Evolutionary conservation across 805 yeast species (phyloP).

Genomic region (Hanseniaspora thailandica): DNA sequence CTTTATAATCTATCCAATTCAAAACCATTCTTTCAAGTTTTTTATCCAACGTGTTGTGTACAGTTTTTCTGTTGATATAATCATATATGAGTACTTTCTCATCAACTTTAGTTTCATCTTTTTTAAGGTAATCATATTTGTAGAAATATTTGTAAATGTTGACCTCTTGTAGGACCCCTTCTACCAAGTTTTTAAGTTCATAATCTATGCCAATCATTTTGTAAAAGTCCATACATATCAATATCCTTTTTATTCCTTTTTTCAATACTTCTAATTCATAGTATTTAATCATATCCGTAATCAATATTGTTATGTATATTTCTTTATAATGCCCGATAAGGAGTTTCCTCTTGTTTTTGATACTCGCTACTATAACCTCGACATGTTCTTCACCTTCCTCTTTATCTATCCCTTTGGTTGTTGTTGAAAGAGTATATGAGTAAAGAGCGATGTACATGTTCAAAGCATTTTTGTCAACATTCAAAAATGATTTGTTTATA

Average conservation of each 20-base stretch:
- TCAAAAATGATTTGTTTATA: constrained; percentile 3
- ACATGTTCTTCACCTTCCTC: not conserved
- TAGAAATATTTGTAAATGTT: not conserved
- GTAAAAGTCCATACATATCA: not conserved
- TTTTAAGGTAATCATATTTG: not conserved
- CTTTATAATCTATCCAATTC: not conserved
- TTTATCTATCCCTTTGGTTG: not conserved
- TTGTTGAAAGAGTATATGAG: not conserved
- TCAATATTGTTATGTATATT: not conserved
- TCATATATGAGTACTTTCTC: not conserved
- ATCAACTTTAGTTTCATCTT: not conserved
- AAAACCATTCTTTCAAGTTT: not conserved
- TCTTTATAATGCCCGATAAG: not conserved
- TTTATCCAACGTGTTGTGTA: not conserved
- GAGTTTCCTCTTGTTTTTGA: constrained; percentile 5
- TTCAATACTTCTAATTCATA: constrained; percentile 5
- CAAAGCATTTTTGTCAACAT: constrained; percentile 11
- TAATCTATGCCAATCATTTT: not conserved
- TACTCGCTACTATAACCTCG: not conserved
- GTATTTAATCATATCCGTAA: not conserved
- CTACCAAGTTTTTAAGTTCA: not conserved
- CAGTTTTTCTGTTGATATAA: not conserved
- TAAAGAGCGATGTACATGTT: constrained; percentile 5
- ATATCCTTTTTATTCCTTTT: not conserved
- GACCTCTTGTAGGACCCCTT: not conserved